Base-by-base conservation (phyloP, 2,329 filamentous ascomycete genomes). In the Apiospora malaysiana region DNA sequence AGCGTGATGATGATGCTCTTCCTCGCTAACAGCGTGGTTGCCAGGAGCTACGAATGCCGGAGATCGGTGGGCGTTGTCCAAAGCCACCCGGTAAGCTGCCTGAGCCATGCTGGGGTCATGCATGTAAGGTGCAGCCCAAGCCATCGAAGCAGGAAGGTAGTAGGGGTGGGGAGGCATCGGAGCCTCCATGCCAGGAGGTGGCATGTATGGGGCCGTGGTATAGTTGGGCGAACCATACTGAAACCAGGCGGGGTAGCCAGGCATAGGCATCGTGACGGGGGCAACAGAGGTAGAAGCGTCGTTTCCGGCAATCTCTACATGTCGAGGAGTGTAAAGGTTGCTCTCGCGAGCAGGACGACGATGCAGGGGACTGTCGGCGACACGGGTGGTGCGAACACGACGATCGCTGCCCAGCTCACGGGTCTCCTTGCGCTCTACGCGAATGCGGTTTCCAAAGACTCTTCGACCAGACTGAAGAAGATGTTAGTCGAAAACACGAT, bases 361-460 rank as follows among this genome's bases (percentile, higher is more conserved):
- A 21, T 18, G 18, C 1, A 10, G 27, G 10, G 51, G 51, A 18
- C 32, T 23, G 42, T 32, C 32, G 0, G 12, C 16, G 10, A 16
- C 14, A 18, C 49, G 49, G 2, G 25, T 10, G 25, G 16, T 40
- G 69, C 37, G 66, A n/a, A 14, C 69, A 73, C 71, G 74, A 23
- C 45, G 6, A 16, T 69, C 63, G 4, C 59, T 25, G 25, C 23
- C 40, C 12, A 67, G 65, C 14, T 77, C 74, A 2, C 71, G 71
- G 32, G 73, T 74, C 4, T 74, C 75, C 75, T 83, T 84, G 14
- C 81, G 80, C 69, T 83, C 81, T 2, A 83, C 82, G 4, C 82
- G 79, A 45, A 85, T 75, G 32, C 76, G 71, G 66, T 73, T 73
- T 6, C 78, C 81, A 5, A 79, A 74, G 23, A 85, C 67, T 0